These are phyloP conservation scores for Peniophora sp. DNA, from an alignment of 1,284 basidiomycete species.

Conservation along the genomic window DNA sequence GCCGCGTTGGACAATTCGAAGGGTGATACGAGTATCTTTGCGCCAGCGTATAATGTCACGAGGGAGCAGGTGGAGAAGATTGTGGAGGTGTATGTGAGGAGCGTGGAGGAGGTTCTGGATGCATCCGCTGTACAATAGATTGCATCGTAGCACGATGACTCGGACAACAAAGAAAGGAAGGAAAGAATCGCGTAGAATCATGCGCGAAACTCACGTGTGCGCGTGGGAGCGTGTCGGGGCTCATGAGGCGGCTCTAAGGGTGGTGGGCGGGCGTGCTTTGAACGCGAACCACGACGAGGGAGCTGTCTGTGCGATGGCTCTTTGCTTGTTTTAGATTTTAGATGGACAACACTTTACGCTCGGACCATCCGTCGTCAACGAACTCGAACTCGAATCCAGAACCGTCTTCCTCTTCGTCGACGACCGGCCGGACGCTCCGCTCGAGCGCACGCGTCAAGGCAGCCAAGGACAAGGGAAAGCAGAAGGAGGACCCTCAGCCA, in stretches of 20 bases:
- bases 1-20: slow-evolving; percentile 59
- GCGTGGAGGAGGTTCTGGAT: slow-evolving; percentile 53
- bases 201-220: too few relatives aligned
- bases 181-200: background rate
- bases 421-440: slow-evolving; percentile 42
- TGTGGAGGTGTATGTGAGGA: slow-evolving; percentile 51
- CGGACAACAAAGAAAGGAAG: background rate
- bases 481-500: slow-evolving; percentile 33
- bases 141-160: background rate
- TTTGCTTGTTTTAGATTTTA: too few relatives aligned
- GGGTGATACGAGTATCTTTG: slow-evolving; percentile 63
- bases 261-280: too few relatives aligned
- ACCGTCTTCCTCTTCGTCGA: slow-evolving; percentile 21
- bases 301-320: background rate
- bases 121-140: slow-evolving; percentile 3
- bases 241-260: too few relatives aligned
- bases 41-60: slow-evolving; percentile 71
- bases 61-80: slow-evolving; percentile 59
- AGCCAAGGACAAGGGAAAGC: slow-evolving; percentile 58
- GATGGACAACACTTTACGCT: slow-evolving; percentile 39
- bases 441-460: slow-evolving; percentile 72
- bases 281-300: slow-evolving; percentile 1
- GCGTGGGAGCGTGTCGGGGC: too few relatives aligned
- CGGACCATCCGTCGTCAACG: slow-evolving; percentile 15
- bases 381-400: slow-evolving; percentile 15